Evolutionary conservation across 1,284 basidiomycete species (phyloP).

Genomic region (Phlebopus sp.): DNA sequence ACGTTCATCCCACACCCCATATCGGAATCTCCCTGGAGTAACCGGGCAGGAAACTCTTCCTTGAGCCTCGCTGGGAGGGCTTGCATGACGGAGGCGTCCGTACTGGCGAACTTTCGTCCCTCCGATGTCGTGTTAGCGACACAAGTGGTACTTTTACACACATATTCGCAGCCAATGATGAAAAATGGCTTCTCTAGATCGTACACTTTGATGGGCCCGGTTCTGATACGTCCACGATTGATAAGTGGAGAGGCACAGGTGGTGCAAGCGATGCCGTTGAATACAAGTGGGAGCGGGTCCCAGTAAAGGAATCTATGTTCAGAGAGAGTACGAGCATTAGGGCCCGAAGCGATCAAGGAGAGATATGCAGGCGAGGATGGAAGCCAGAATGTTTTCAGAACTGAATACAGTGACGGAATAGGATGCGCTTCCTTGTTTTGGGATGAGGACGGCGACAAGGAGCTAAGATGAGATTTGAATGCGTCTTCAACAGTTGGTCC

Average conservation of each 20-base stretch:
- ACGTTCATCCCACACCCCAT: constrained; percentile 53
- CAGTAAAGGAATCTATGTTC: constrained; percentile 75
- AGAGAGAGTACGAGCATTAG: constrained; percentile 59
- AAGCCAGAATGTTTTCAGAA: constrained; percentile 76
- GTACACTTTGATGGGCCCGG: constrained; percentile 70
- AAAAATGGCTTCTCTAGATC: constrained; percentile 75
- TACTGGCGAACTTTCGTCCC: constrained; percentile 63
- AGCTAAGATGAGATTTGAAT: constrained; percentile 66
- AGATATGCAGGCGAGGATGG: constrained; percentile 72
- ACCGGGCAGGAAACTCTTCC: constrained; percentile 66
- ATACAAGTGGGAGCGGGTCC: constrained; percentile 74
- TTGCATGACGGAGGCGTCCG: constrained; percentile 64
- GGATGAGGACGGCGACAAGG: constrained; percentile 45
- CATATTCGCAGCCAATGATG: constrained; percentile 75
- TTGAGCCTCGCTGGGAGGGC: constrained; percentile 61
- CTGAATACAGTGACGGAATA: constrained; percentile 65
- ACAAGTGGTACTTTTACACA: constrained; percentile 51
- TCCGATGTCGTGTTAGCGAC: constrained; percentile 39
- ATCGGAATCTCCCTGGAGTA: constrained; percentile 52
- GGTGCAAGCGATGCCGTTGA: constrained; percentile 72
- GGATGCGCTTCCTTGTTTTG: constrained; percentile 41
- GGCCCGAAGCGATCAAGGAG: constrained; percentile 66
- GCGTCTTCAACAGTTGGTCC: constrained; percentile 67
- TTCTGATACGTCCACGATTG: constrained; percentile 65
- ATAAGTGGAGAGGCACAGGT: constrained; percentile 51